Evolutionary conservation across 371 early-diverging fungal species (phyloP).

Genomic region (Rhizopus arrhizus): DNA sequence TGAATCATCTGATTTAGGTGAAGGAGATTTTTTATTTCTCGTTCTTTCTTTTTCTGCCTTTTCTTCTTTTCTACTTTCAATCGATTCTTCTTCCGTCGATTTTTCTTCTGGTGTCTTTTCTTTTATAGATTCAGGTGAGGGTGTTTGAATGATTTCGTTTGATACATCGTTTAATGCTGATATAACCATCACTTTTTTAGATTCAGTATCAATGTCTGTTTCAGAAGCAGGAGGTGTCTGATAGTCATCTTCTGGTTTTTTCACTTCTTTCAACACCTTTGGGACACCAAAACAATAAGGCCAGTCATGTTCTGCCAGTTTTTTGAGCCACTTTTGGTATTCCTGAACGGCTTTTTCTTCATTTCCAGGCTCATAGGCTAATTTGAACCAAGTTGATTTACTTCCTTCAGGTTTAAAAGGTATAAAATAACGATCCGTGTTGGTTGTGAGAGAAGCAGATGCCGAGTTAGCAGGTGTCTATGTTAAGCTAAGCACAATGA

Average conservation of each 20-base stretch:
- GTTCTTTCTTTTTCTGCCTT: background rate
- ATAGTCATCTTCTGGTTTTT: background rate
- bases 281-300: constrained; percentile 71
- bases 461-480: constrained; percentile 85
- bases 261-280: constrained; percentile 9
- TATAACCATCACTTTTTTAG: background rate
- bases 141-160: background rate
- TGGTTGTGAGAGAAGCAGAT: constrained; percentile 75
- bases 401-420: constrained; percentile 69
- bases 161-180: too few relatives aligned
- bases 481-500: background rate
- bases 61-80: background rate
- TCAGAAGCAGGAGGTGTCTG: constrained; percentile 7
- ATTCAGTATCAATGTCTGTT: background rate
- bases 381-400: constrained; percentile 66
- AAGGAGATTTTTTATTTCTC: background rate
- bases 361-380: constrained; percentile 77
- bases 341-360: constrained; percentile 66
- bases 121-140: too few relatives aligned
- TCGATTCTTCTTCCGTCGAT: background rate
- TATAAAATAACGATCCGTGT: constrained; percentile 76
- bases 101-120: too few relatives aligned
- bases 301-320: constrained; percentile 70
- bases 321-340: constrained; percentile 76
- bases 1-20: background rate